Evolutionary conservation across 2,329 filamentous ascomycete species (phyloP).

Genomic region (Tolypocladium capitatum): DNA sequence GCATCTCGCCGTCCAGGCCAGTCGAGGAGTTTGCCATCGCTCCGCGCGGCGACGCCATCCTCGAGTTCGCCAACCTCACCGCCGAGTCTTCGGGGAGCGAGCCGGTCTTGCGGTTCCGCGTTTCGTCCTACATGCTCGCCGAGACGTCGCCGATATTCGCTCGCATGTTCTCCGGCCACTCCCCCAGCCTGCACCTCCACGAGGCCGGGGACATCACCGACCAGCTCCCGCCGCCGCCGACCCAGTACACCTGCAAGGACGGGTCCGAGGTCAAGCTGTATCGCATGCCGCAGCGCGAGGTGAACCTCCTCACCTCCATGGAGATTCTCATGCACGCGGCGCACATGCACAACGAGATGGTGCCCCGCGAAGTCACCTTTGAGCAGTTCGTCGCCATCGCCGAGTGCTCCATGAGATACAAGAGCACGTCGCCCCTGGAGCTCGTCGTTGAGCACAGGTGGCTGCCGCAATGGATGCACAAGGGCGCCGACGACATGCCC

Average conservation of each 20-base stretch:
- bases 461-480: conserved; percentile 38
- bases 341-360: conserved; percentile 32
- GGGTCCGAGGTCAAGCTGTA: conserved; percentile 32
- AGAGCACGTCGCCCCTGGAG: conserved; percentile 37
- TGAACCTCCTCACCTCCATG: conserved; percentile 26
- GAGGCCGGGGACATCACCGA: conserved; percentile 23
- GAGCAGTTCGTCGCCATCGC: conserved; percentile 38
- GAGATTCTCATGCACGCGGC: conserved; percentile 37
- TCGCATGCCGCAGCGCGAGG: conserved; percentile 38
- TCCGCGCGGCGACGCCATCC: conserved; percentile 32
- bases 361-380: conserved; percentile 34
- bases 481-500: conserved; percentile 32
- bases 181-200: conserved; percentile 16
- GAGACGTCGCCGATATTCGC: conserved; percentile 40
- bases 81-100: conserved; percentile 16
- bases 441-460: conserved; percentile 35
- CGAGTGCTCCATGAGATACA: conserved; percentile 35
- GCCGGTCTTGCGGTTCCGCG: conserved; percentile 34
- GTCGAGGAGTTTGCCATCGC: conserved; percentile 31
- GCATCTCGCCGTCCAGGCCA: conserved; percentile 23
- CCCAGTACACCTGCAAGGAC: conserved; percentile 25
- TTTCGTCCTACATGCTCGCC: conserved; percentile 35
- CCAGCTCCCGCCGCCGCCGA: conserved; percentile 22
- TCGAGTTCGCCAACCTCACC: conserved; percentile 35
- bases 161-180: conserved; percentile 27